Evolutionary conservation across 257 asterid species (phyloP).

Genomic region (Fraxinus anomala): DNA sequence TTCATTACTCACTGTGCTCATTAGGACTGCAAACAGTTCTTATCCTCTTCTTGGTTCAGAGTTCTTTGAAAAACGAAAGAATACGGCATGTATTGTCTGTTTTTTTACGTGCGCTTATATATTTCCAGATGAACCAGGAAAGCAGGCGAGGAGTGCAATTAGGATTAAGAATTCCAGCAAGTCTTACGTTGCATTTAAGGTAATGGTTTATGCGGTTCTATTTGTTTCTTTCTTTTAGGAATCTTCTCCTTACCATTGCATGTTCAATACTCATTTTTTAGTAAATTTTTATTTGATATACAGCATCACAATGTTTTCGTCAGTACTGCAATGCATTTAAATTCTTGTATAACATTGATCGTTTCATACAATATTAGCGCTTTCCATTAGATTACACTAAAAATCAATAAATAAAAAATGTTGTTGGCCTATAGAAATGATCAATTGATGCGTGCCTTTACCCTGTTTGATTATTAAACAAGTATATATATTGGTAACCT

Average conservation of each 20-base stretch:
- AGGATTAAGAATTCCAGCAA: conserved; percentile 81
- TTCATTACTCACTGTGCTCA: neutral
- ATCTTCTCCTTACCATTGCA: neutral
- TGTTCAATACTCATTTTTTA: neutral
- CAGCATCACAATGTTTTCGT: neutral
- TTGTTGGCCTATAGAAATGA: neutral
- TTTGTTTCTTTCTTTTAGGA: conserved; percentile 37
- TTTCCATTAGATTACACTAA: neutral
- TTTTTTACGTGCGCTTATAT: conserved; percentile 20
- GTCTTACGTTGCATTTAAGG: conserved; percentile 92
- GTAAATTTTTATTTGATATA: neutral
- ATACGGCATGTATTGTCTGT: neutral
- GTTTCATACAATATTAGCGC: neutral
- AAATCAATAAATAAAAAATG: neutral
- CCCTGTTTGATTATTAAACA: neutral
- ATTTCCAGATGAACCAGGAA: conserved; percentile 75
- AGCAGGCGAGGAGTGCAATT: conserved; percentile 80
- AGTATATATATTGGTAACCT: neutral
- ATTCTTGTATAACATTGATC: neutral
- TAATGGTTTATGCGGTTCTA: conserved; percentile 79
- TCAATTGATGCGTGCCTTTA: neutral
- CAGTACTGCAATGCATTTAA: neutral
- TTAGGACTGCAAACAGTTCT: neutral
- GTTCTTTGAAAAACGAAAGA: neutral
- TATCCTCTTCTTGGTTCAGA: neutral